Conservation (phyloP, 2,329 filamentous ascomycete genomes). For the Cucurbitaria berberidis region DNA sequence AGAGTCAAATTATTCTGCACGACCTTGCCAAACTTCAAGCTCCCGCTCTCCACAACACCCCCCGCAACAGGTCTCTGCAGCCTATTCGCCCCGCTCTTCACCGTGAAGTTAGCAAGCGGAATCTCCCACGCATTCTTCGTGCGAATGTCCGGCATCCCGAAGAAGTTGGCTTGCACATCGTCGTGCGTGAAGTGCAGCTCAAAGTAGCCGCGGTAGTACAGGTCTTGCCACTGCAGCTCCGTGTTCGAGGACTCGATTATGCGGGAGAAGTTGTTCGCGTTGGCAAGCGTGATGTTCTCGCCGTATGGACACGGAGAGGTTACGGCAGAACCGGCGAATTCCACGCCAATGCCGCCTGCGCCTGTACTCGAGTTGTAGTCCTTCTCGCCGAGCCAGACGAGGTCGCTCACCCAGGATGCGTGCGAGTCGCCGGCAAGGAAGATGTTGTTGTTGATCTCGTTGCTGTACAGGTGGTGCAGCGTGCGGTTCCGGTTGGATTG, state of each 20-base stretch:
- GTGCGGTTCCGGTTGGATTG: conserved; percentile 74
- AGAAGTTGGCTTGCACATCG: conserved; percentile 68
- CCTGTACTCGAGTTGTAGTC: conserved; percentile 50
- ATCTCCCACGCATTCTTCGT: conserved; percentile 69
- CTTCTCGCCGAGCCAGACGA: conserved; percentile 54
- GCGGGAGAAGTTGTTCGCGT: conserved; percentile 54
- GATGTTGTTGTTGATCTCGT: conserved; percentile 74
- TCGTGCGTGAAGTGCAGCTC: conserved; percentile 63
- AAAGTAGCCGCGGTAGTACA: conserved; percentile 77
- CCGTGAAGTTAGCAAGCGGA: conserved; percentile 72
- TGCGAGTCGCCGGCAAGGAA: conserved; percentile 75
- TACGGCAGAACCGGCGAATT: conserved; percentile 70
- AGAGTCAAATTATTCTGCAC: conserved; percentile 45
- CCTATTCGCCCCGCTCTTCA: conserved; percentile 66
- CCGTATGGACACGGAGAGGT: conserved; percentile 65
- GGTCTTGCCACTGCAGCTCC: conserved; percentile 74
- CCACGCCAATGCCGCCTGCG: conserved; percentile 53
- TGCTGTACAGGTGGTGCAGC: conserved; percentile 67
- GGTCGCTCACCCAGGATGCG: conserved; percentile 62
- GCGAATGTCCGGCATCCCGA: conserved; percentile 66
- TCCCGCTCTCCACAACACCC: conserved; percentile 62
- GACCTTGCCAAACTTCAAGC: conserved; percentile 56
- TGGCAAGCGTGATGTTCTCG: conserved; percentile 61
- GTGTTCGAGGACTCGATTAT: conserved; percentile 57
- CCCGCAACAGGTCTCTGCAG: conserved; percentile 59